Evolutionary conservation across 1,284 basidiomycete species (phyloP).

Genomic region (Sanghuangporus baumii): DNA sequence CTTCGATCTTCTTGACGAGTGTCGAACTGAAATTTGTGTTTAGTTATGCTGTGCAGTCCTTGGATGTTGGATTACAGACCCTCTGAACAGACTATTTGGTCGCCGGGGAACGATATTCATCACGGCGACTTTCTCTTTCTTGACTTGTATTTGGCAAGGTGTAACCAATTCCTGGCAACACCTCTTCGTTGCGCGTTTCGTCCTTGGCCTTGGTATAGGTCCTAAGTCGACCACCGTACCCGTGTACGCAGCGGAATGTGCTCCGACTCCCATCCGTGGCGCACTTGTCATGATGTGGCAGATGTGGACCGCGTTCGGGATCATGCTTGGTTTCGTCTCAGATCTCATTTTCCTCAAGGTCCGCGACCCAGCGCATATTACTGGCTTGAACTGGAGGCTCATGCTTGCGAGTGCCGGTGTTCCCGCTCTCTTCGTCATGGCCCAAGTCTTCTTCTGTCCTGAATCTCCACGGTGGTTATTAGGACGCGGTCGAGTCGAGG

Average conservation of each 20-base stretch:
- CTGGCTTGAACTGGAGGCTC: slow-evolving; percentile 60
- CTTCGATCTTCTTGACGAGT: background rate
- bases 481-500: slow-evolving; percentile 55
- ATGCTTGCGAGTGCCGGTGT: slow-evolving; percentile 60
- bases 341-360: slow-evolving; percentile 55
- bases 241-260: slow-evolving; percentile 63
- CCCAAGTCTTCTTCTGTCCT: slow-evolving; percentile 50
- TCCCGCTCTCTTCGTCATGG: slow-evolving; percentile 54
- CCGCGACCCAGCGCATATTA: slow-evolving; percentile 37
- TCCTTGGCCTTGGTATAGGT: slow-evolving; percentile 68
- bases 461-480: slow-evolving; percentile 74
- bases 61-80: slow-evolving; percentile 69
- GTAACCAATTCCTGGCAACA: slow-evolving; percentile 69
- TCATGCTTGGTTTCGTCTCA: slow-evolving; percentile 54
- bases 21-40: background rate
- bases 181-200: slow-evolving; percentile 61
- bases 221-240: slow-evolving; percentile 62
- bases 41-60: slow-evolving; percentile 50
- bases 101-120: slow-evolving; percentile 77
- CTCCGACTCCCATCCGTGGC: slow-evolving; percentile 68
- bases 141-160: slow-evolving; percentile 64
- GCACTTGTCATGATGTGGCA: slow-evolving; percentile 76
- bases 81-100: slow-evolving; percentile 65
- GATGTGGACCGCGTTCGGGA: slow-evolving; percentile 53
- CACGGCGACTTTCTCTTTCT: slow-evolving; percentile 54